A percentile compares a stretch with the other conserved stretches of the same genome.
Conservation (phyloP, 495 filamentous ascomycete species). For the Paragyromitra xinjiangensis region DNA sequence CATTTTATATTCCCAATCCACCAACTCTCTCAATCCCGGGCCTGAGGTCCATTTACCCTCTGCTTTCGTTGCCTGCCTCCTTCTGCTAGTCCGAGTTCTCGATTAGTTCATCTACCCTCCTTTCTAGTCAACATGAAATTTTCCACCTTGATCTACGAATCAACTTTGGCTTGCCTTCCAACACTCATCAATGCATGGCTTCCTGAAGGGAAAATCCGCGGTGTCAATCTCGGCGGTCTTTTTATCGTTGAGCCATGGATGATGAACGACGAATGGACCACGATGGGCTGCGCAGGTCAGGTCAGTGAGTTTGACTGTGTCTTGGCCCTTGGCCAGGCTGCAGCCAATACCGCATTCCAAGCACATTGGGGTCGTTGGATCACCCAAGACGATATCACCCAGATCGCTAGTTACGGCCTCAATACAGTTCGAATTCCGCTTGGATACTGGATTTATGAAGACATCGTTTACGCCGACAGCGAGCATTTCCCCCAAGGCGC, state of each 20-base stretch:
- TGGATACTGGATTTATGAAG: conserved; percentile 71
- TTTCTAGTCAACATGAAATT: conserved; percentile 18
- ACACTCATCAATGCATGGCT: conserved; percentile 42
- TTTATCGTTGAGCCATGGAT: conserved; percentile 73
- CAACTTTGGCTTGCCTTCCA: conserved; percentile 27
- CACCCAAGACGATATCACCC: conserved; percentile 65
- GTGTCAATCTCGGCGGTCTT: conserved; percentile 70
- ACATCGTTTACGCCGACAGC: conserved; percentile 63
- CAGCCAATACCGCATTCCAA: conserved; percentile 66
- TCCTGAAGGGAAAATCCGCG: conserved; percentile 65
- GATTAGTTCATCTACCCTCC: neutral
- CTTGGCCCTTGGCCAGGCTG: conserved; percentile 63
- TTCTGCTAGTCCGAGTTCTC: no score
- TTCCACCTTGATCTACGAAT: conserved; percentile 4
- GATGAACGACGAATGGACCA: conserved; percentile 63
- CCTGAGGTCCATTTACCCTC: neutral
- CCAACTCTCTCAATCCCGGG: neutral
- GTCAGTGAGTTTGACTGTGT: conserved; percentile 70
- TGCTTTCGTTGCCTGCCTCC: neutral
- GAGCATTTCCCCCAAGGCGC: conserved; percentile 70
- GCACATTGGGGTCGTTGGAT: conserved; percentile 65
- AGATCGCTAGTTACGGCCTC: conserved; percentile 66
- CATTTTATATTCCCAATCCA: neutral
- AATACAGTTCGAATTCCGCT: conserved; percentile 72
- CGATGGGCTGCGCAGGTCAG: conserved; percentile 65